phyloP scores from a whole-genome alignment of 768 basidiomycete species.

The Lactarius vividus region DNA sequence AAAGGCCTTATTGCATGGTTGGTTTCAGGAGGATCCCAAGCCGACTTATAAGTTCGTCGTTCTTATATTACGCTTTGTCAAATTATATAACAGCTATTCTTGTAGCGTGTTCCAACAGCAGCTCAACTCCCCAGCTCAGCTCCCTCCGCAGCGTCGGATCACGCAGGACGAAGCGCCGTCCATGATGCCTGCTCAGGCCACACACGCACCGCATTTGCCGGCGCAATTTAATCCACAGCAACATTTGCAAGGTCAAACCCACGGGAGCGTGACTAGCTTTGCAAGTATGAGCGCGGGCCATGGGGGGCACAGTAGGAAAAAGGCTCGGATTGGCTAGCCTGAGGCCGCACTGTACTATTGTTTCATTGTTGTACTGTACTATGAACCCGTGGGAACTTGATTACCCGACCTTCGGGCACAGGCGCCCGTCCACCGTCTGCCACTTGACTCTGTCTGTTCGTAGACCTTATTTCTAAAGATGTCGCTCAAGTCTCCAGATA shows the following conservation, averaged over 20 bases:
- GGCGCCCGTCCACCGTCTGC: background rate
- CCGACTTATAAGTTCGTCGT: conserved; percentile 72
- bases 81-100: background rate
- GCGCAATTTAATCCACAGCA: conserved; percentile 43
- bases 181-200: conserved; percentile 66
- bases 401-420: no score
- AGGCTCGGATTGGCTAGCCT: conserved; percentile 49
- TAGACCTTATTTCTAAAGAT: conserved; percentile 10
- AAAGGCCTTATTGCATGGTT: conserved; percentile 78
- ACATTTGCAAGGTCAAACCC: conserved; percentile 39
- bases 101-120: conserved; percentile 64
- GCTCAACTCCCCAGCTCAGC: conserved; percentile 55
- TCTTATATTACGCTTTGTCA: background rate
- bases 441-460: background rate
- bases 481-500: conserved; percentile 46
- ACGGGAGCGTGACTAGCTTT: conserved; percentile 60
- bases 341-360: background rate
- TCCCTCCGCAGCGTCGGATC: conserved; percentile 84
- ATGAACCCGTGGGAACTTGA: conserved; percentile 9
- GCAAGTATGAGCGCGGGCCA: conserved; percentile 59
- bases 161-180: conserved; percentile 91
- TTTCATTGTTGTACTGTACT: background rate
- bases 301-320: conserved; percentile 50
- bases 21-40: conserved; percentile 89
- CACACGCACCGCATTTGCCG: conserved; percentile 41